Conservation (phyloP, 2,329 filamentous ascomycete genomes). For the Phaeosphaeria sp. region DNA sequence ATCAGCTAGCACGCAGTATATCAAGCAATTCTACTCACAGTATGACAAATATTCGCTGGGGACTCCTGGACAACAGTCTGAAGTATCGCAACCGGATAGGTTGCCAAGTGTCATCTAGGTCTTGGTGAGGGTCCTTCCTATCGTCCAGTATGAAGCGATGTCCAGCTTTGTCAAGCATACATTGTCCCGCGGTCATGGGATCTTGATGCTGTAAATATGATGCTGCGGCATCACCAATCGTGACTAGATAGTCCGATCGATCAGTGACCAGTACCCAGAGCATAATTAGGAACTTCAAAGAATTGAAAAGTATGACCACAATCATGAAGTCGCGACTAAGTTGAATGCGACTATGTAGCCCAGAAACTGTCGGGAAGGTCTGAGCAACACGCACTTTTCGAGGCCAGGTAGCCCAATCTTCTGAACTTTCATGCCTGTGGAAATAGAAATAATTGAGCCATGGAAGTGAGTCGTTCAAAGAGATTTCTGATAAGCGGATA, state of each 20-base stretch:
- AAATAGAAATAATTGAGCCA: not conserved
- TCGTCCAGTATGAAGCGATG: not conserved
- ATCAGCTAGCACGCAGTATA: not conserved
- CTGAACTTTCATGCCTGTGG: no score
- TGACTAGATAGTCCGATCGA: slow-evolving; percentile 15
- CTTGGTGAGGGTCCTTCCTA: not conserved
- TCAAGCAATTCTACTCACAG: not conserved
- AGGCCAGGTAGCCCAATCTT: no score
- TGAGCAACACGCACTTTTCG: not conserved
- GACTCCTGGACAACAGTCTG: not conserved
- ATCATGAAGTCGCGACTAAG: slow-evolving; percentile 19
- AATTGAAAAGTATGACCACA: slow-evolving; percentile 21
- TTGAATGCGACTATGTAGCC: slow-evolving; percentile 11
- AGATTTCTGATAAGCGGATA: not conserved
- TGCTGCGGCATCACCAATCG: slow-evolving; percentile 20
- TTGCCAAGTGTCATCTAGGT: not conserved
- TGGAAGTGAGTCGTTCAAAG: not conserved
- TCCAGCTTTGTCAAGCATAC: slow-evolving; percentile 6
- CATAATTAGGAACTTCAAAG: slow-evolving; percentile 19
- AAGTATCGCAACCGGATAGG: not conserved
- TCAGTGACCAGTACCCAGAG: slow-evolving; percentile 7
- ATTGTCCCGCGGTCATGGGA: slow-evolving; percentile 2
- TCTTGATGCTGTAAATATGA: slow-evolving; percentile 13
- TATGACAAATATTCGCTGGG: not conserved
- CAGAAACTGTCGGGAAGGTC: not conserved